A percentile compares a stretch with the other conserved stretches of the same genome.
Evolutionary conservation across 164 flowering plant species (phyloP).

Genomic region (Amborella trichopoda): DNA sequence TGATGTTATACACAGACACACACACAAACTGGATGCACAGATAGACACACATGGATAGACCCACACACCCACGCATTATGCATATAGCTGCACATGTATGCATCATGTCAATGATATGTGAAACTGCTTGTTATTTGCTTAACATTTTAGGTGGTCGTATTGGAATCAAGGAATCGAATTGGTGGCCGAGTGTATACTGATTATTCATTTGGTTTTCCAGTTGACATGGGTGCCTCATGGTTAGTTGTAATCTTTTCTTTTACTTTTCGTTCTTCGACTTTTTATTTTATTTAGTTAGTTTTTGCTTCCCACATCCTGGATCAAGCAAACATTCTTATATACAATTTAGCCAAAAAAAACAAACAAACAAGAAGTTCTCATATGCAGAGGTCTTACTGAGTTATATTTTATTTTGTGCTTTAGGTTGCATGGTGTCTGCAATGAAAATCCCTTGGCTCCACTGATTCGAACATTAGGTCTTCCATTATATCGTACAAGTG

Average conservation of each 20-base stretch:
- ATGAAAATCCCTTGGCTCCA: constrained; percentile 96
- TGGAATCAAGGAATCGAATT: constrained; percentile 83
- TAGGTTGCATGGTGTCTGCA: constrained; percentile 96
- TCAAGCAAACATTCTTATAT: no score
- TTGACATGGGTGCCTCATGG: constrained; percentile 99
- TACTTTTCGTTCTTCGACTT: constrained; percentile 1
- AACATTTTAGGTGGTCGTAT: constrained; percentile 57
- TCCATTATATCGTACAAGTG: constrained; percentile 81
- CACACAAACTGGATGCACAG: no score
- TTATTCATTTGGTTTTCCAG: constrained; percentile 85
- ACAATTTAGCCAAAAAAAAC: no score
- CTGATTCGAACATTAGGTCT: constrained; percentile 68
- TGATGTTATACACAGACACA: no score
- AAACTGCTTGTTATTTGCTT: no score
- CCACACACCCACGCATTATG: no score
- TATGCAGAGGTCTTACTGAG: no score
- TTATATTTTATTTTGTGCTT: background rate
- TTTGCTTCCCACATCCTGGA: no score
- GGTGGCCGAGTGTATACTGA: constrained; percentile 92
- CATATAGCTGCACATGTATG: background rate
- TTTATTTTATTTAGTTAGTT: background rate
- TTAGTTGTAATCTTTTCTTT: constrained; percentile 12
- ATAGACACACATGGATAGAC: no score
- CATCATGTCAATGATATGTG: no score
- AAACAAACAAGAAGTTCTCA: no score